Evolutionary conservation across 1,139 yeast genomes (phyloP), one percentile per base, ranked within the genome.

Genomic region (Zygosaccharomyces pseudobailii): DNA sequence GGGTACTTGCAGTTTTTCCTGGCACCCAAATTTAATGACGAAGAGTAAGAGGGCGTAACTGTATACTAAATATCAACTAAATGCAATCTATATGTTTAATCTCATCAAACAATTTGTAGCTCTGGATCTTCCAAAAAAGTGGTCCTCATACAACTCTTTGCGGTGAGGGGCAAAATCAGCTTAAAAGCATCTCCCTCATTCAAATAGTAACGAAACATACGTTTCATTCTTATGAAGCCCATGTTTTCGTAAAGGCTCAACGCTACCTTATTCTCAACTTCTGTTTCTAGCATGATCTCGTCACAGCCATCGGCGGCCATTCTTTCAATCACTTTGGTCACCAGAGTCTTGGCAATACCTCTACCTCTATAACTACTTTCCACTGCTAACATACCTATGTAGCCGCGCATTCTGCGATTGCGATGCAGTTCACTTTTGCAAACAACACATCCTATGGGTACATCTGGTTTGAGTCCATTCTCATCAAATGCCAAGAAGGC

Each of bases 11-110:
- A 96, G 69, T 92, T 87, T 79, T 92, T 87, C 79, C 79, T 92
- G 71, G 98, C 98, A 59, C 98, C 98, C 51, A 92, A 92, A 77
- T 88, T 89, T 66, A 95, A 86, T 57, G 96, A 87, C 59, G 96
- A 87, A 52, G 94, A 87, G 56, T 81, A 73, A 58, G 34, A 43
- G 35, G 21, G 37, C 36, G 28, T 27, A 19, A 25, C 34, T 21
- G 34, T 22, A 38, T 19, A 30, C 33, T 30, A 33, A 19, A 31
- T n/a, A 27, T 21, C 42, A 13, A 23, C 35, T 36, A 28, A 6
- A 36, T 36, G 42, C 34, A 36, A 23, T 23, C 17, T 24, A 32
- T 41, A 25, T 40, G 24, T 33, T 40, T 40, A 40, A 40, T 40
- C 9, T 20, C 35, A 40, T 10, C 17, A 34, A 35, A 24, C 25